Conservation (phyloP, 2,329 filamentous ascomycete species). For the Exophiala bonariae region DNA sequence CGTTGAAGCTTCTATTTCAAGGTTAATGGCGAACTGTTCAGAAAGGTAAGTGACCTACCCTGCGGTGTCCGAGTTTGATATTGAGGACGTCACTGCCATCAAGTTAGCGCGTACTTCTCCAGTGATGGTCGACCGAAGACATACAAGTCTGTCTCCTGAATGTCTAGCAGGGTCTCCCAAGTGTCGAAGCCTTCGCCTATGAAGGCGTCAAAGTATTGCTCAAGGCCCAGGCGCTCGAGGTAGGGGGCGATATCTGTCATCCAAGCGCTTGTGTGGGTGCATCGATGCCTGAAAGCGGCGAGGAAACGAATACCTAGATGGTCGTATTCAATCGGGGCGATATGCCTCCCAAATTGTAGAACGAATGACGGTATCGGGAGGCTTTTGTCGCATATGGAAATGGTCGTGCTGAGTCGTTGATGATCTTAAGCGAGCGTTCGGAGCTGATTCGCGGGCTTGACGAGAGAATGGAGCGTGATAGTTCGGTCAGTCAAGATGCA, state of each 20-base stretch:
- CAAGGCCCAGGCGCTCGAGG: conserved; percentile 73
- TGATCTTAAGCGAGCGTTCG: too few species aligned
- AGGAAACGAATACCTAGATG: neutral
- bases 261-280: conserved; percentile 21
- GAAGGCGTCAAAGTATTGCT: conserved; percentile 73
- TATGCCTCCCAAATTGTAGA: conserved; percentile 15
- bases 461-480: too few species aligned
- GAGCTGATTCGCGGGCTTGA: too few species aligned
- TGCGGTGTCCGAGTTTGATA: conserved; percentile 77
- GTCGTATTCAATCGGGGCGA: conserved; percentile 17
- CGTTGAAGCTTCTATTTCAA: conserved; percentile 71
- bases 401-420: neutral
- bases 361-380: conserved; percentile 6
- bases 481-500: too few species aligned
- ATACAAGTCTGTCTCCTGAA: conserved; percentile 80
- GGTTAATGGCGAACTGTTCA: neutral
- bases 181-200: conserved; percentile 79
- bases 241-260: conserved; percentile 68
- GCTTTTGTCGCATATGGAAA: conserved; percentile 20
- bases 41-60: conserved; percentile 54
- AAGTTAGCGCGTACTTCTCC: conserved; percentile 6
- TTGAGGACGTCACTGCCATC: conserved; percentile 64
- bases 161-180: conserved; percentile 80
- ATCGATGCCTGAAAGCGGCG: conserved; percentile 14
- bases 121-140: conserved; percentile 30